phyloP scores from a whole-genome alignment of 805 yeast species.

The Candida qinlingensis region DNA sequence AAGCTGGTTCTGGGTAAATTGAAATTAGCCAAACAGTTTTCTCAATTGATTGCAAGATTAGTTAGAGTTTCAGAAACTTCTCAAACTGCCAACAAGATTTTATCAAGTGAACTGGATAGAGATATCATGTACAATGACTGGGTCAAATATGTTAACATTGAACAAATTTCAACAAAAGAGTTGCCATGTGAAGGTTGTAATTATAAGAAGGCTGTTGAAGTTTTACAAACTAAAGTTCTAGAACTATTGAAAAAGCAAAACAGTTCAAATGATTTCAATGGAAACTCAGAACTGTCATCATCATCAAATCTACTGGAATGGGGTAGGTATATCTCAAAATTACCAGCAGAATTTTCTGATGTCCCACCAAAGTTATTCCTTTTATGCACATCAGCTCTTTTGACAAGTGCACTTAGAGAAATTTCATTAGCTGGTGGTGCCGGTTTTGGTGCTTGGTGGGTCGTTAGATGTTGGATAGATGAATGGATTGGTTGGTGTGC shows the following conservation, averaged over 20 bases:
- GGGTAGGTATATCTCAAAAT: slow-evolving; percentile 32
- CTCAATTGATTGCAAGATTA: slow-evolving; percentile 47
- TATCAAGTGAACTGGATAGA: slow-evolving; percentile 38
- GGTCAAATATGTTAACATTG: slow-evolving; percentile 43
- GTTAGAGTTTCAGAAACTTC: slow-evolving; percentile 51
- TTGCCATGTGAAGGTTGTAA: slow-evolving; percentile 41
- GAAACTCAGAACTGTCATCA: not conserved
- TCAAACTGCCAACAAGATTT: slow-evolving; percentile 41
- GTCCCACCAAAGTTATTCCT: slow-evolving; percentile 52
- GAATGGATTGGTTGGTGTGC: slow-evolving; percentile 66
- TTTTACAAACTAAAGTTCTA: slow-evolving; percentile 33
- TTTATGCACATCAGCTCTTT: slow-evolving; percentile 45
- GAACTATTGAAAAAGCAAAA: slow-evolving; percentile 23
- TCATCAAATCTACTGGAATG: slow-evolving; percentile 14
- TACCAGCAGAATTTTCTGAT: slow-evolving; percentile 45
- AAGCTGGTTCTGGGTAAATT: slow-evolving; percentile 47
- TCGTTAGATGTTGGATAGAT: slow-evolving; percentile 68
- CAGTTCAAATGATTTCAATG: slow-evolving; percentile 4
- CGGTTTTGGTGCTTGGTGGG: slow-evolving; percentile 73
- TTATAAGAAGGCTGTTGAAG: slow-evolving; percentile 27
- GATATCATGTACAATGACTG: slow-evolving; percentile 54
- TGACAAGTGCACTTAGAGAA: slow-evolving; percentile 58
- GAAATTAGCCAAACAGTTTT: slow-evolving; percentile 47
- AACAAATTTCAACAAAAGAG: slow-evolving; percentile 41
- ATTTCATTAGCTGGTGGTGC: slow-evolving; percentile 52